Base-by-base conservation (phyloP, 805 yeast genomes). In the Candida palmyrensis region DNA sequence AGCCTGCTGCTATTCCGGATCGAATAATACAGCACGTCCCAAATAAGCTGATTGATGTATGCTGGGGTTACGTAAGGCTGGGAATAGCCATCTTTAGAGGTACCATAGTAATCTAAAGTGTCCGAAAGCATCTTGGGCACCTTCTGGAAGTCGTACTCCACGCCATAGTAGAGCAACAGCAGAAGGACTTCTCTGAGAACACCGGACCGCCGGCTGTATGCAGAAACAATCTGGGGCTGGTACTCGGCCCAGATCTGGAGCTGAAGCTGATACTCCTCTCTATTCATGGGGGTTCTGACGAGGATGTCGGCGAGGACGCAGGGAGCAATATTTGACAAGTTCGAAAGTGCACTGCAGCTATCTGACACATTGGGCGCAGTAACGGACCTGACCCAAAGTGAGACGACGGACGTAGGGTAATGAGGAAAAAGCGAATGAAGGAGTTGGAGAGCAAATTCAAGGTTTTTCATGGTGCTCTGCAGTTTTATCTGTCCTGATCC, bases 301-400 rank as follows among this genome's bases (percentile, higher is more conserved):
- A 68, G 42, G 4, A 70, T 44, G 37, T 71, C 73, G 1, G 55
- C 48, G 1, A 55, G 29, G 1, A 71, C 53, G 44, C 61, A 66
- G 1, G 60, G 43, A 0, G 77, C 76, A 11, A 68, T 51, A 2
- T 47, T 40, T 1, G 48, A 33, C 7, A 50, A 37, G 12, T 57
- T 53, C 0, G 55, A 30, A 7, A 71, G 43, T 2, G 57, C 38
- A 2, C 38, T 24, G 36, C 72, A 67, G 3, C 69, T 58, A 2
- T 44, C 47, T 5, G 49, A 40, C 8, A 70, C 50, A 25, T 41
- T 46, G 1, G 55, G 41, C 0, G 73, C 47, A 3, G 23, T 21
- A n/a, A n/a, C n/a, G n/a, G n/a, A n/a, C n/a, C n/a, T n/a, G n/a
- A n/a, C n/a, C n/a, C n/a, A n/a, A n/a, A n/a, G n/a, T n/a, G n/a